Conservation (phyloP, 306 rosid genomes). For the Vicia faba region DNA sequence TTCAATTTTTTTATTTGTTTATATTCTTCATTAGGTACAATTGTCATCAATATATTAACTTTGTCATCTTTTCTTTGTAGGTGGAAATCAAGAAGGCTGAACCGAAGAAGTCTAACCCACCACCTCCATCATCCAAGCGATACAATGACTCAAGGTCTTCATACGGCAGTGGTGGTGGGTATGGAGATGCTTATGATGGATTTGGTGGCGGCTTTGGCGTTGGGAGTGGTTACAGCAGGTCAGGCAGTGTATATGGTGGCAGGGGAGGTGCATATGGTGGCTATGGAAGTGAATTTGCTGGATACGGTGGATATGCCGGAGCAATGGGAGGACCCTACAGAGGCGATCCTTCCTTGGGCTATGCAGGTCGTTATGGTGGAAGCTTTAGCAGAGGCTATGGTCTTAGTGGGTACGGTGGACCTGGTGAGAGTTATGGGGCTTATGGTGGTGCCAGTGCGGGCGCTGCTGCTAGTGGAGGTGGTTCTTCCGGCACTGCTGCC, state of each 20-base stretch:
- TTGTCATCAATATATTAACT: background rate
- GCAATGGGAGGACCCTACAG: slow-evolving; percentile 82
- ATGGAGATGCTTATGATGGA: slow-evolving; percentile 80
- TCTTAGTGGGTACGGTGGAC: slow-evolving; percentile 84
- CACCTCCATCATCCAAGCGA: slow-evolving; percentile 80
- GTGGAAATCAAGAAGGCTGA: slow-evolving; percentile 99
- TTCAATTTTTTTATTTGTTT: background rate
- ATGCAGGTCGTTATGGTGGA: slow-evolving; percentile 81
- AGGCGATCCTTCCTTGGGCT: slow-evolving; percentile 79
- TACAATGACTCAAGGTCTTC: slow-evolving; percentile 73
- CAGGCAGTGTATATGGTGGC: slow-evolving; percentile 64
- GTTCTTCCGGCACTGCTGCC: slow-evolving; percentile 60
- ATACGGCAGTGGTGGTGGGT: slow-evolving; percentile 71
- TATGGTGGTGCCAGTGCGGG: slow-evolving; percentile 58
- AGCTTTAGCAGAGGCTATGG: slow-evolving; percentile 84
- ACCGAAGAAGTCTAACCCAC: slow-evolving; percentile 82
- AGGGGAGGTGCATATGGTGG: slow-evolving; percentile 58
- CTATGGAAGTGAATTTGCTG: slow-evolving; percentile 83
- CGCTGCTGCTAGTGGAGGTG: slow-evolving; percentile 48
- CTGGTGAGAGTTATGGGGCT: slow-evolving; percentile 75
- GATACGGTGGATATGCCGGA: slow-evolving; percentile 79
- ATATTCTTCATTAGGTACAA: background rate
- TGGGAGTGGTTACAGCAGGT: slow-evolving; percentile 75
- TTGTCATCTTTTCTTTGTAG: slow-evolving; percentile 44
- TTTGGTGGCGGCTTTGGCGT: slow-evolving; percentile 69